Percentiles rank a stretch among this genome's conserved stretches.
Conservation (phyloP, 768 basidiomycete species). For the Phanerochaete sordida region DNA sequence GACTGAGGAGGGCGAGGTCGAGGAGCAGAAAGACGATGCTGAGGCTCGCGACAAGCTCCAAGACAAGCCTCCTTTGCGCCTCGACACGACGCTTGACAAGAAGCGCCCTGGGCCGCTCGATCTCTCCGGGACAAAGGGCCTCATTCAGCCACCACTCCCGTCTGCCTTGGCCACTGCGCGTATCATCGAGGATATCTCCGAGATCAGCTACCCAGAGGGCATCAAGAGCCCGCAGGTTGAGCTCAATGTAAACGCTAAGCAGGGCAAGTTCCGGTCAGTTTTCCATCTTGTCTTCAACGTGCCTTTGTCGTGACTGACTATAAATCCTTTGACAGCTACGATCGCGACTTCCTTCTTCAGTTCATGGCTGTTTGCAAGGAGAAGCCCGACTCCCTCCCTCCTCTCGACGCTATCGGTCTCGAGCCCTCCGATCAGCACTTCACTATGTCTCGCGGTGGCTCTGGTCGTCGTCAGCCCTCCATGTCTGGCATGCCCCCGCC, state of each 20-base stretch:
- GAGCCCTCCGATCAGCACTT: constrained; percentile 66
- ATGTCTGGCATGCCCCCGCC: constrained; percentile 40
- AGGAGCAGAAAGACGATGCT: constrained; percentile 33
- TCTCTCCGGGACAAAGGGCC: constrained; percentile 49
- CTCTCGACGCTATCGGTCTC: constrained; percentile 88
- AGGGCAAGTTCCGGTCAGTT: constrained; percentile 83
- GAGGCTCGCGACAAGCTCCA: constrained; percentile 40
- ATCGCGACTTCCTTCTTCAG: constrained; percentile 95
- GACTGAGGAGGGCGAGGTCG: constrained; percentile 42
- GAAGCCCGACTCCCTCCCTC: constrained; percentile 87
- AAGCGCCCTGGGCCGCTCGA: constrained; percentile 74
- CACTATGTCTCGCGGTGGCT: constrained; percentile 57
- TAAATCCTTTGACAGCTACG: constrained; percentile 59
- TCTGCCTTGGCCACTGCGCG: constrained; percentile 79
- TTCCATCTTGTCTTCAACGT: not conserved
- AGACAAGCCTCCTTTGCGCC: constrained; percentile 56
- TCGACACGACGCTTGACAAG: constrained; percentile 53
- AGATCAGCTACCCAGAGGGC: constrained; percentile 78
- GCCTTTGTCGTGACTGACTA: not conserved
- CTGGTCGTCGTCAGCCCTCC: constrained; percentile 54
- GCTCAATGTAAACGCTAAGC: constrained; percentile 78
- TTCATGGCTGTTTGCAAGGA: constrained; percentile 95
- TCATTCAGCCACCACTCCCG: constrained; percentile 43
- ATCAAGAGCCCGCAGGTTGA: constrained; percentile 79
- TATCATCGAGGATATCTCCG: constrained; percentile 77